These are phyloP conservation scores for Cladophialophora exuberans DNA, from an alignment of 2,329 filamentous ascomycete species.

Conservation along the genomic window DNA sequence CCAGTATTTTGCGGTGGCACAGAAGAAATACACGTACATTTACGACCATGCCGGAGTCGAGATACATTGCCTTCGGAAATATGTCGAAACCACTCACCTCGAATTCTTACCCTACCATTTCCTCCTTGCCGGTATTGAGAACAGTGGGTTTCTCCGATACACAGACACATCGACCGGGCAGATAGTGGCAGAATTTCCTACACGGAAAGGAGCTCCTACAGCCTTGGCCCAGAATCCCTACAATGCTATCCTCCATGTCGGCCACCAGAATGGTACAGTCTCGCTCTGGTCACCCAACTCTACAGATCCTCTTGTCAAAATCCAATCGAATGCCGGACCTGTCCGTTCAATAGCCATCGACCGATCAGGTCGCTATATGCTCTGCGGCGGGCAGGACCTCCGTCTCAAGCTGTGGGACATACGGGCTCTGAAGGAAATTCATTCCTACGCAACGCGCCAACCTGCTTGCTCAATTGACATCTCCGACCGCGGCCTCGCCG, in stretches of 20 bases:
- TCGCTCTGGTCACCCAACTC: conserved; percentile 96
- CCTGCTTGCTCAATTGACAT: conserved; percentile 85
- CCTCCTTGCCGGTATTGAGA: conserved; percentile 73
- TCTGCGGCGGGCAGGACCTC: conserved; percentile 84
- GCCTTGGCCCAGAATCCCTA: conserved; percentile 85
- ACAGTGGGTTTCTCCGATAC: conserved; percentile 85
- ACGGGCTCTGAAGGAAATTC: conserved; percentile 88
- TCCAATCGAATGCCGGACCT: conserved; percentile 85
- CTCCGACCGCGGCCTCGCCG: conserved; percentile 84
- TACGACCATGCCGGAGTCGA: conserved; percentile 92
- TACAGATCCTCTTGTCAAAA: conserved; percentile 82
- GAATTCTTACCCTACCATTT: conserved; percentile 98
- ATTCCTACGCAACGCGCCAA: conserved; percentile 81
- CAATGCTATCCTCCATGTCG: conserved; percentile 89
- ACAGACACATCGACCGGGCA: conserved; percentile 94
- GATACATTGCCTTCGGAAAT: conserved; percentile 86
- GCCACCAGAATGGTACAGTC: conserved; percentile 93
- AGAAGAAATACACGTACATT: conserved; percentile 96
- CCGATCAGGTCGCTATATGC: conserved; percentile 92
- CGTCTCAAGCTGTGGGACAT: conserved; percentile 97
- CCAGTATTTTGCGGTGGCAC: conserved; percentile 88
- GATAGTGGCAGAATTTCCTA: conserved; percentile 81
- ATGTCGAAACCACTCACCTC: conserved; percentile 88
- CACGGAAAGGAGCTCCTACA: conserved; percentile 80
- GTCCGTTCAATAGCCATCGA: conserved; percentile 85